Evolutionary conservation across 2,329 filamentous ascomycete species (phyloP).

Genomic region (Neurospora crassa): DNA sequence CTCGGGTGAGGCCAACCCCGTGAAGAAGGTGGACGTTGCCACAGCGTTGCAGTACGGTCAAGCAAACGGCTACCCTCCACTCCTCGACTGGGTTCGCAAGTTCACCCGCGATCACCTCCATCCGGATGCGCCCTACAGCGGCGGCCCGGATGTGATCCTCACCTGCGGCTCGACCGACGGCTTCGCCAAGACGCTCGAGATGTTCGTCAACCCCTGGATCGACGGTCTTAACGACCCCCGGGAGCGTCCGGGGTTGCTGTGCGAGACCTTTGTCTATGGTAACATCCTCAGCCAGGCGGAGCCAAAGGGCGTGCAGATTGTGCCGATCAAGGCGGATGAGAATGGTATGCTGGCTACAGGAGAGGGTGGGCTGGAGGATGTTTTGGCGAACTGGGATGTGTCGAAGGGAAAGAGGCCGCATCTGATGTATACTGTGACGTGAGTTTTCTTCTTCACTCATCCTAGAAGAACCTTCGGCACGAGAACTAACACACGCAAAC

Average conservation of each 20-base stretch:
- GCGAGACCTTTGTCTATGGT: constrained; percentile 74
- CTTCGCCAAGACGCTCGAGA: constrained; percentile 66
- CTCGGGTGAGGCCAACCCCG: constrained; percentile 44
- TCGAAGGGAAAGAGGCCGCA: constrained; percentile 66
- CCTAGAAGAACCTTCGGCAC: too few relatives aligned
- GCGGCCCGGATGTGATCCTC: constrained; percentile 67
- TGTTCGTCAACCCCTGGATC: constrained; percentile 68
- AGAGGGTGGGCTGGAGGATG: constrained; percentile 63
- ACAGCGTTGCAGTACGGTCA: constrained; percentile 81
- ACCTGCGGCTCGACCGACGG: constrained; percentile 82
- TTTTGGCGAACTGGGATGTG: constrained; percentile 75
- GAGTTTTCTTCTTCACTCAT: constrained; percentile 24
- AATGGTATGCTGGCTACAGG: constrained; percentile 72
- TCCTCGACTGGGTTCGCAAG: constrained; percentile 68
- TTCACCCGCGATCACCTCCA: constrained; percentile 71
- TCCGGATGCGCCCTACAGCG: constrained; percentile 69
- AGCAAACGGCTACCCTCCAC: constrained; percentile 70
- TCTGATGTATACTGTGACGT: constrained; percentile 85
- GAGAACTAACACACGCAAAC: background rate
- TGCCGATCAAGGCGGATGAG: constrained; percentile 65
- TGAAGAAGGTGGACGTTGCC: constrained; percentile 67
- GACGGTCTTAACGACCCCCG: constrained; percentile 55
- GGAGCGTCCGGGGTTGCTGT: constrained; percentile 67
- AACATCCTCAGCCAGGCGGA: constrained; percentile 59
- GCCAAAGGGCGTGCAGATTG: constrained; percentile 63